Conservation (phyloP, 345 rosid genomes). For the Rhizophora apiculata region DNA sequence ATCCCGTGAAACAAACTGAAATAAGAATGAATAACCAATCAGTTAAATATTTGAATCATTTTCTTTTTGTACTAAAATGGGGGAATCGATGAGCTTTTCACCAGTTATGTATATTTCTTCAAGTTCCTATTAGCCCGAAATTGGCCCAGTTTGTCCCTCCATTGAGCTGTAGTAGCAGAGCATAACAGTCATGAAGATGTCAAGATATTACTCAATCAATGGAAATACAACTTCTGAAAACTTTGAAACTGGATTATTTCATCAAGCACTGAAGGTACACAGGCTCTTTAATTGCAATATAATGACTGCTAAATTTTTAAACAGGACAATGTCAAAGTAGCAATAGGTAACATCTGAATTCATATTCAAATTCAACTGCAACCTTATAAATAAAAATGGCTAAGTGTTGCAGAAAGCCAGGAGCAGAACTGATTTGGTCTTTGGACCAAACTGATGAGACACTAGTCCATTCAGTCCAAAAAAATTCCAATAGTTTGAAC, state of each 20-base stretch:
- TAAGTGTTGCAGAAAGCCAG: background rate
- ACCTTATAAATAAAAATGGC: background rate
- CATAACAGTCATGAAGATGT: slow-evolving; percentile 4
- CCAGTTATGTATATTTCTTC: slow-evolving; percentile 65
- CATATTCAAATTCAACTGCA: background rate
- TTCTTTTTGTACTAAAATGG: background rate
- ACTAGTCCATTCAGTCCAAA: too few relatives aligned
- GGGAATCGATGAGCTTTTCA: slow-evolving; percentile 1
- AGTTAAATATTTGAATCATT: background rate
- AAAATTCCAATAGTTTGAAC: too few relatives aligned
- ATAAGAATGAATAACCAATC: background rate
- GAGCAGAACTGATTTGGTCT: slow-evolving; percentile 6
- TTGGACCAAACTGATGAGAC: background rate
- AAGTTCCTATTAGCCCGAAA: slow-evolving; percentile 81
- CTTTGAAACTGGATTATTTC: background rate
- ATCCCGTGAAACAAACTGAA: slow-evolving; percentile 18
- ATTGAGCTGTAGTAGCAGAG: slow-evolving; percentile 55
- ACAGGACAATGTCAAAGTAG: too few relatives aligned
- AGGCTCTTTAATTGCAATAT: too few relatives aligned
- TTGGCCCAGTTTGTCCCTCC: slow-evolving; percentile 90
- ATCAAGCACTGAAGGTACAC: too few relatives aligned
- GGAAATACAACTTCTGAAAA: background rate
- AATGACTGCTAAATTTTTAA: too few relatives aligned
- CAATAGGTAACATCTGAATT: background rate
- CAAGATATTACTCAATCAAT: background rate